Evolutionary conservation across 2,329 filamentous ascomycete species (phyloP).

Genomic region (Truncatella angustata): DNA sequence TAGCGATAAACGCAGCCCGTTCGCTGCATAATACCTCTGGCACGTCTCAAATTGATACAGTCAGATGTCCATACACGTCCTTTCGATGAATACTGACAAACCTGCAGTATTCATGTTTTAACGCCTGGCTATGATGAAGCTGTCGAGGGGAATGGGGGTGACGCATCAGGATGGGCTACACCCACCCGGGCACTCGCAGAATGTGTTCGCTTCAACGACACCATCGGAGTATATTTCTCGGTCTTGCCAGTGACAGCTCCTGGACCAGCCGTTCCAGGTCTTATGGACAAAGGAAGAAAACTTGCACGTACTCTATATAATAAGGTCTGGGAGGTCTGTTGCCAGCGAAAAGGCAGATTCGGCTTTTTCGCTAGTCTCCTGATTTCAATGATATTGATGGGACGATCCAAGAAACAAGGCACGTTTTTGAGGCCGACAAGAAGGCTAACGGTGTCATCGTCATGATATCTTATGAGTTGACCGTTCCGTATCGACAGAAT

Average conservation of each 20-base stretch:
- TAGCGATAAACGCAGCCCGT: slow-evolving; percentile 1
- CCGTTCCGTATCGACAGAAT: too few species aligned
- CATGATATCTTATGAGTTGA: slow-evolving; percentile 23
- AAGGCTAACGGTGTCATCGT: slow-evolving; percentile 20
- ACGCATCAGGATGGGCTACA: slow-evolving; percentile 9
- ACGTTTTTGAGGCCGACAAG: slow-evolving; percentile 20
- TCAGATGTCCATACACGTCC: background rate
- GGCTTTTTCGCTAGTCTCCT: slow-evolving; percentile 25
- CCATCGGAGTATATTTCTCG: slow-evolving; percentile 39
- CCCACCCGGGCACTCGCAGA: slow-evolving; percentile 11
- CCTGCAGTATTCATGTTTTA: slow-evolving; percentile 1
- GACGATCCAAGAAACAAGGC: slow-evolving; percentile 21
- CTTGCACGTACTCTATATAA: slow-evolving; percentile 9
- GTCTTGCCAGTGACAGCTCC: slow-evolving; percentile 53
- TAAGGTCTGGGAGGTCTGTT: slow-evolving; percentile 11
- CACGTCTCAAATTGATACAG: background rate
- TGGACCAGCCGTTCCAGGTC: slow-evolving; percentile 50
- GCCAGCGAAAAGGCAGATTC: slow-evolving; percentile 9
- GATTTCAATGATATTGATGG: slow-evolving; percentile 24
- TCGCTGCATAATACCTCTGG: background rate
- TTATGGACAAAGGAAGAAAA: slow-evolving; percentile 51
- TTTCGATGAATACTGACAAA: background rate
- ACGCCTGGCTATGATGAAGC: background rate
- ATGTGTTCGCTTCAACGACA: slow-evolving; percentile 11
- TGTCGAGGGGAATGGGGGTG: slow-evolving; percentile 6